A percentile compares a stretch with the other conserved stretches of the same genome.
phyloP scores from a whole-genome alignment of 257 asterid species.

The Fraxinus americana region DNA sequence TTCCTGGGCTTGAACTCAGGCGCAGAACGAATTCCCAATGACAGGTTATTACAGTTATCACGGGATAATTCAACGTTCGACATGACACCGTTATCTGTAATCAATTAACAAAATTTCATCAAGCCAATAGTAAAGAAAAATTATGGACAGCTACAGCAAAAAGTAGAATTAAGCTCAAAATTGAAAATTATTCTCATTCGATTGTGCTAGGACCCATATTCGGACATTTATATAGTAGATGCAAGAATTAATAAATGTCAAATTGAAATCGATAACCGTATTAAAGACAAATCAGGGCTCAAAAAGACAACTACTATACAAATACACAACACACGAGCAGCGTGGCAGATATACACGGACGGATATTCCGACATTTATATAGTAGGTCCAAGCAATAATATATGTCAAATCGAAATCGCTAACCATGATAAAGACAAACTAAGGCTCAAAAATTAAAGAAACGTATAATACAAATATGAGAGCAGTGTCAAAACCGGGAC shows the following conservation, averaged over 20 bases:
- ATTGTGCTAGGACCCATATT: background rate
- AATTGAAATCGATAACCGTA: background rate
- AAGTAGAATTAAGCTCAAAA: background rate
- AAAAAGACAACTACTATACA: background rate
- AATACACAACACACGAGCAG: background rate
- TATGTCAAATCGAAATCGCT: too few species aligned
- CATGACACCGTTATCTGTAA: conserved; percentile 45
- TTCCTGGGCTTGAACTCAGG: conserved; percentile 66
- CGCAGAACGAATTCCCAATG: conserved; percentile 43
- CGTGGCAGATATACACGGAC: background rate
- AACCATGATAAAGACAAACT: background rate
- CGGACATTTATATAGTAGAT: background rate
- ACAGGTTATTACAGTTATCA: conserved; percentile 49
- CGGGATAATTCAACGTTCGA: conserved; percentile 49
- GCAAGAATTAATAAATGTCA: background rate
- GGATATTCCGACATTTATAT: background rate
- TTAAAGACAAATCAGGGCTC: background rate
- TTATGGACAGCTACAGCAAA: background rate
- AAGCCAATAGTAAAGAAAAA: conserved; percentile 3
- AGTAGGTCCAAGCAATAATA: background rate
- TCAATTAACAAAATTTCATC: conserved; percentile 13
- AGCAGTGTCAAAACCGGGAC: too few species aligned
- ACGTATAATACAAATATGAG: too few species aligned
- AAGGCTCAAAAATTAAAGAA: too few species aligned
- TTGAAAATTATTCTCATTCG: background rate